Percentiles rank a stretch among this genome's conserved stretches.
Evolutionary conservation across 2,329 filamentous ascomycete genomes (phyloP).

Genomic region (Gliomastix tumulicola): DNA sequence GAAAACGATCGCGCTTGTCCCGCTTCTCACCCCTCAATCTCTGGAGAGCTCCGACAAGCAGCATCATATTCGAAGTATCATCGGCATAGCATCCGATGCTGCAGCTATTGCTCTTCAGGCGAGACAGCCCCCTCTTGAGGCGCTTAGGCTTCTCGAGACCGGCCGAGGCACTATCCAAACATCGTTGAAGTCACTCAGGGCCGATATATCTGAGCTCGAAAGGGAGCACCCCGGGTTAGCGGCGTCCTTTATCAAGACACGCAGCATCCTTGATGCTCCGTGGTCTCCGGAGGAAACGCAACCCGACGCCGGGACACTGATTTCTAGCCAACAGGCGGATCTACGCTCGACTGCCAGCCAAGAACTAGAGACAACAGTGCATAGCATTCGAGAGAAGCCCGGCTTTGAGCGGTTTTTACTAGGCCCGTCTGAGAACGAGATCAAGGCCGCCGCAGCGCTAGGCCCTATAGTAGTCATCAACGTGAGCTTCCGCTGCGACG

Average conservation of each 20-base stretch:
- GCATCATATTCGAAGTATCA: neutral
- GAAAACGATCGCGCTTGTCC: neutral
- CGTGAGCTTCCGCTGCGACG: neutral
- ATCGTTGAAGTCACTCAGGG: neutral
- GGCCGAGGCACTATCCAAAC: neutral
- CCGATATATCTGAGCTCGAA: neutral
- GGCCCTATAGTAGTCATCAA: neutral
- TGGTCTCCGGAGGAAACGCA: neutral
- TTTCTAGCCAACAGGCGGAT: neutral
- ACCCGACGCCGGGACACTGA: neutral
- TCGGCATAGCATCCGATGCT: neutral
- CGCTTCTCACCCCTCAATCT: neutral
- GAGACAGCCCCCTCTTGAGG: neutral
- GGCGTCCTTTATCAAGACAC: neutral
- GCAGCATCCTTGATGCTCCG: neutral
- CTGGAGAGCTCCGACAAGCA: neutral
- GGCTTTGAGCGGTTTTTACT: neutral
- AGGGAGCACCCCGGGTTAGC: neutral
- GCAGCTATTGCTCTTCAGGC: neutral
- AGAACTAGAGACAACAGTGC: neutral
- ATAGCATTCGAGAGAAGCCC: neutral
- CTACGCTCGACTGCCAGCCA: neutral
- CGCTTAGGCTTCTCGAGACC: neutral
- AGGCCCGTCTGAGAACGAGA: neutral
- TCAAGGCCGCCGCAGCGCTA: neutral